phyloP scores from a whole-genome alignment of 2,329 filamentous ascomycete species.

The Trichoderma asperellum region DNA sequence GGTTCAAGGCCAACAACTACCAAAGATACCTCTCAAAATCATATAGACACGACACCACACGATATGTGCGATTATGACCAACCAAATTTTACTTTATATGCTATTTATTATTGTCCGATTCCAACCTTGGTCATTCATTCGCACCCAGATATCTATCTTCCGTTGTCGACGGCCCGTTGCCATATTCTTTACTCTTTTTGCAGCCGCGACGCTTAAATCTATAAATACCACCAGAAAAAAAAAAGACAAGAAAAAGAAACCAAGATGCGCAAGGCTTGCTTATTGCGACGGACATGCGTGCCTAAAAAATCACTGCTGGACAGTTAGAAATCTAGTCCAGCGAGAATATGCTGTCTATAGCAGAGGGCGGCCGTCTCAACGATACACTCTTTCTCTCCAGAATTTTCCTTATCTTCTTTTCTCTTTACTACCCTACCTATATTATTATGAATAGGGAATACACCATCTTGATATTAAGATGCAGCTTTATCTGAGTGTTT shows the following conservation, averaged over 20 bases:
- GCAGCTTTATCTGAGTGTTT: conserved; percentile 1
- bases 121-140: conserved; percentile 29
- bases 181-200: background rate
- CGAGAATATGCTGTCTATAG: conserved; percentile 5
- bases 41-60: conserved; percentile 42
- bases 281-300: background rate
- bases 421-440: background rate
- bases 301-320: background rate
- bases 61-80: conserved; percentile 34
- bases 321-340: conserved; percentile 6
- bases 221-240: background rate
- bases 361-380: conserved; percentile 2
- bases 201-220: background rate
- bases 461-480: conserved; percentile 4
- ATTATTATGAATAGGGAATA: conserved; percentile 30
- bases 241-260: background rate
- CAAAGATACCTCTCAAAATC: conserved; percentile 32
- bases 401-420: background rate
- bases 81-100: conserved; percentile 27
- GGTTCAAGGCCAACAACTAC: conserved; percentile 27
- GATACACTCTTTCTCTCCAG: conserved; percentile 8
- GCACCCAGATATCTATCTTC: conserved; percentile 12
- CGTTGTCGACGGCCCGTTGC: background rate
- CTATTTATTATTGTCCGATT: conserved; percentile 24
- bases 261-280: background rate